A percentile compares a stretch with the other conserved stretches of the same genome.
phyloP scores from a whole-genome alignment of 2,329 filamentous ascomycete species.

The Fusarium pseudoanthophilum region DNA sequence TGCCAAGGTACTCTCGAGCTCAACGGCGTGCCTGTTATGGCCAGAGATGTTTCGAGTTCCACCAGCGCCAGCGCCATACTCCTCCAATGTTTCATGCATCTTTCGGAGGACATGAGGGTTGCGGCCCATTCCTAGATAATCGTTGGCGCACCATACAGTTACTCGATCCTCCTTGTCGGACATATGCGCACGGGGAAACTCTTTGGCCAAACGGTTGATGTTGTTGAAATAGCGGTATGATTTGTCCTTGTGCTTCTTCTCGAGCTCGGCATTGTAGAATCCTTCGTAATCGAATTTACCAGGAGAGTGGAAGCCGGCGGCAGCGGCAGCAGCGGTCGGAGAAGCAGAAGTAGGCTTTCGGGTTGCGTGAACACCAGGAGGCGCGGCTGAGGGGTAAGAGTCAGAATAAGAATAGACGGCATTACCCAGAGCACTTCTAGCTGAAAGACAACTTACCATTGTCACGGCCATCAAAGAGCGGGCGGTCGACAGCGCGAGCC shows the following conservation, averaged over 20 bases:
- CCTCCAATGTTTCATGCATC: slow-evolving; percentile 96
- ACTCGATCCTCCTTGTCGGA: slow-evolving; percentile 83
- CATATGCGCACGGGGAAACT: slow-evolving; percentile 96
- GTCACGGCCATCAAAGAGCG: slow-evolving; percentile 60
- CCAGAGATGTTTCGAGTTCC: slow-evolving; percentile 98
- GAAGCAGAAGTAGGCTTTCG: slow-evolving; percentile 41
- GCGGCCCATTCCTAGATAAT: slow-evolving; percentile 97
- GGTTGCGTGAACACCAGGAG: slow-evolving; percentile 37
- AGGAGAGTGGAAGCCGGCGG: slow-evolving; percentile 44
- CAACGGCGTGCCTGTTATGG: slow-evolving; percentile 93
- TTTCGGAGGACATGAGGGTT: slow-evolving; percentile 86
- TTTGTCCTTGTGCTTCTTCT: slow-evolving; percentile 99
- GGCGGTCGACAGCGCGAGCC: slow-evolving; percentile 78
- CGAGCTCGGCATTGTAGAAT: slow-evolving; percentile 88
- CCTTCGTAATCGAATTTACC: slow-evolving; percentile 88
- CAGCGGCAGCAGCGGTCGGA: slow-evolving; percentile 37
- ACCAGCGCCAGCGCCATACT: slow-evolving; percentile 93
- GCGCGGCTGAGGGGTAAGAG: slow-evolving; percentile 28
- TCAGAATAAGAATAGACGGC: slow-evolving; percentile 18
- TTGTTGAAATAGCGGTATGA: slow-evolving; percentile 99
- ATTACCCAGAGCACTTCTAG: background rate
- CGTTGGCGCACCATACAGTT: slow-evolving; percentile 99
- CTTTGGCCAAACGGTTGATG: slow-evolving; percentile 96
- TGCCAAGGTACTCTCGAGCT: slow-evolving; percentile 82
- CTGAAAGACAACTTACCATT: slow-evolving; percentile 57